These are phyloP conservation scores for Tetragonia tetragonoides DNA, from an alignment of 148 eudicot species.

Conservation along the genomic window DNA sequence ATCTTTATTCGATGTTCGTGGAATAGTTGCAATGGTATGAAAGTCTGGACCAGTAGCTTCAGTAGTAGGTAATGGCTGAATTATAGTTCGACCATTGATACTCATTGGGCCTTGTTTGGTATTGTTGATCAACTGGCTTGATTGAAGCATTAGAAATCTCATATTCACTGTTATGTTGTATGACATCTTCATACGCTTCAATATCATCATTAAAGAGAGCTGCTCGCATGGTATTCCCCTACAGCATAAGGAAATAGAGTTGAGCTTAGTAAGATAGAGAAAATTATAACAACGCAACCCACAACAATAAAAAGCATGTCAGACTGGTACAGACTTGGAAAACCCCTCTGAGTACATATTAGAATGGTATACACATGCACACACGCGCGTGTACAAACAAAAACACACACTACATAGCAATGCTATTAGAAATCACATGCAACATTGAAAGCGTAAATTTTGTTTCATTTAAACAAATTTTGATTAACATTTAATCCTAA, in stretches of 20 bases:
- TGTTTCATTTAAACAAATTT: background rate
- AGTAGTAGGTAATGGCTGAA: background rate
- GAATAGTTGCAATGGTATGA: background rate
- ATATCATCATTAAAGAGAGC: background rate
- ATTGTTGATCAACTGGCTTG: background rate
- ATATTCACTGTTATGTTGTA: background rate
- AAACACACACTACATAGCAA: background rate
- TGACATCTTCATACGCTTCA: constrained; percentile 1
- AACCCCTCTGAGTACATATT: no score
- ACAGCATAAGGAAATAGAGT: background rate
- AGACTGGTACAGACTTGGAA: no score
- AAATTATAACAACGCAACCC: no score
- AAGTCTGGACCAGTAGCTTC: background rate
- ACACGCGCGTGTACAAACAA: background rate
- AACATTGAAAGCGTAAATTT: background rate
- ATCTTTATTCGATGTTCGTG: background rate
- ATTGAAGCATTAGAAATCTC: background rate
- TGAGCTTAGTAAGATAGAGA: no score
- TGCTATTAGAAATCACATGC: background rate
- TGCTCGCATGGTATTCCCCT: background rate
- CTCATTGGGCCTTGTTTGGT: background rate
- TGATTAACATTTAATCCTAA: background rate
- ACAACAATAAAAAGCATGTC: no score
- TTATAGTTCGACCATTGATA: background rate
- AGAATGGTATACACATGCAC: no score